phyloP scores from a whole-genome alignment of 108 stramenopile genomes.

The Skeletonema marinoi region DNA sequence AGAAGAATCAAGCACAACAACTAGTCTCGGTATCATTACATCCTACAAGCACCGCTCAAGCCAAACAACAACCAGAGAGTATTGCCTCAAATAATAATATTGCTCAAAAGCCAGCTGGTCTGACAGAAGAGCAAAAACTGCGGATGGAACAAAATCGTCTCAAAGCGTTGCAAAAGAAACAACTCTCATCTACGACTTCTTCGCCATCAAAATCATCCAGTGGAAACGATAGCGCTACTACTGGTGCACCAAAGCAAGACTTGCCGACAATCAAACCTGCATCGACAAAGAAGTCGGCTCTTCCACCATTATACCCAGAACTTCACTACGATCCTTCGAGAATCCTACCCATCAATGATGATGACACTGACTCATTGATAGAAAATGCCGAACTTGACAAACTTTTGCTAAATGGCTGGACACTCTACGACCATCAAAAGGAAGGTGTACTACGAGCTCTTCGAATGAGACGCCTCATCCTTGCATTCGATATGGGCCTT shows the following conservation, averaged over 20 bases:
- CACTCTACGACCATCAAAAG: slow-evolving; percentile 74
- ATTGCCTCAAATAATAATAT: neutral
- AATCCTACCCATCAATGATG: slow-evolving; percentile 37
- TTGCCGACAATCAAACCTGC: neutral
- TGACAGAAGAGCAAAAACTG: slow-evolving; percentile 14
- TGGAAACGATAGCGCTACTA: neutral
- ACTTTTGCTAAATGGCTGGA: slow-evolving; percentile 79
- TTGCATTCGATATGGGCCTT: slow-evolving; percentile 88
- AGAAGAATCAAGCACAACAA: slow-evolving; percentile 1
- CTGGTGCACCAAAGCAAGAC: neutral
- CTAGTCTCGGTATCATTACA: neutral
- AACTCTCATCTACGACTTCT: neutral
- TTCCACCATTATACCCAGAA: slow-evolving; percentile 31
- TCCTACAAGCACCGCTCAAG: neutral
- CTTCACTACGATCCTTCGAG: slow-evolving; percentile 30
- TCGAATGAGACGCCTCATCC: slow-evolving; percentile 70
- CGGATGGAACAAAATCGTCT: slow-evolving; percentile 16
- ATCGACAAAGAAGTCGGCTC: slow-evolving; percentile 5
- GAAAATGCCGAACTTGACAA: slow-evolving; percentile 59
- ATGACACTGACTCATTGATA: slow-evolving; percentile 42
- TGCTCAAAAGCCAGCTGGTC: neutral
- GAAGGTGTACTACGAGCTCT: slow-evolving; percentile 63
- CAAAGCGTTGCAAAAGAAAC: slow-evolving; percentile 1
- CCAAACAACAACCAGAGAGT: neutral
- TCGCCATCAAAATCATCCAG: slow-evolving; percentile 3